A percentile compares a stretch with the other conserved stretches of the same genome.
These are phyloP conservation scores for Coccomyxa subellipsoidea DNA, from an alignment of 163 green algal species.

Conservation along the genomic window DNA sequence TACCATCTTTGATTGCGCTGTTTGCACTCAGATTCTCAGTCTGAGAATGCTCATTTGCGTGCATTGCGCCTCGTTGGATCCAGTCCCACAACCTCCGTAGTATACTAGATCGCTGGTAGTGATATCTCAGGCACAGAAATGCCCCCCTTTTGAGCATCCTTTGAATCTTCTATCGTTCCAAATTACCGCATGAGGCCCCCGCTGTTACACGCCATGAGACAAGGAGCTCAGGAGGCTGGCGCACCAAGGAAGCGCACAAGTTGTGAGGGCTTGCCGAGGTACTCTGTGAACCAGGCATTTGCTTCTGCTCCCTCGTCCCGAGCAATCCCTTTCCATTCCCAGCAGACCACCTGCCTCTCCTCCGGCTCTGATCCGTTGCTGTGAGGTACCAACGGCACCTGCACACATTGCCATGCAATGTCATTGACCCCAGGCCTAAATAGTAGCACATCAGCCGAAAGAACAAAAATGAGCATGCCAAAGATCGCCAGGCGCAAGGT, in stretches of 20 bases:
- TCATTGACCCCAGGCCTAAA: no score
- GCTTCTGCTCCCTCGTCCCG: conserved; percentile 27
- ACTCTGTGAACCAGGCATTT: conserved; percentile 20
- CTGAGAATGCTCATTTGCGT: neutral
- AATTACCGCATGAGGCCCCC: neutral
- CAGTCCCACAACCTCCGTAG: neutral
- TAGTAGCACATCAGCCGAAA: no score
- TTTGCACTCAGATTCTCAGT: no score
- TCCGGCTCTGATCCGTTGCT: neutral
- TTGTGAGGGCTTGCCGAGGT: conserved; percentile 4
- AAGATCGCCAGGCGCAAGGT: no score
- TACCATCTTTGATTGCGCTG: neutral
- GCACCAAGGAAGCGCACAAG: conserved; percentile 29
- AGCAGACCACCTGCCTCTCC: conserved; percentile 13
- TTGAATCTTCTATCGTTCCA: neutral
- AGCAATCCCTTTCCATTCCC: conserved; percentile 24
- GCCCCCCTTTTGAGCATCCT: neutral
- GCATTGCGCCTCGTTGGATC: neutral
- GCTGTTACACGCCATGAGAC: neutral
- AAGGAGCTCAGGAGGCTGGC: neutral
- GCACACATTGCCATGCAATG: no score
- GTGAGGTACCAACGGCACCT: conserved; percentile 1
- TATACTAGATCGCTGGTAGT: neutral
- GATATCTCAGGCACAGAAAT: neutral
- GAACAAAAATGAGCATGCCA: no score